Evolutionary conservation across 2,329 filamentous ascomycete species (phyloP), one percentile per base, ranked within the genome.

Genomic region (Macrophomina pseudophaseolina): DNA sequence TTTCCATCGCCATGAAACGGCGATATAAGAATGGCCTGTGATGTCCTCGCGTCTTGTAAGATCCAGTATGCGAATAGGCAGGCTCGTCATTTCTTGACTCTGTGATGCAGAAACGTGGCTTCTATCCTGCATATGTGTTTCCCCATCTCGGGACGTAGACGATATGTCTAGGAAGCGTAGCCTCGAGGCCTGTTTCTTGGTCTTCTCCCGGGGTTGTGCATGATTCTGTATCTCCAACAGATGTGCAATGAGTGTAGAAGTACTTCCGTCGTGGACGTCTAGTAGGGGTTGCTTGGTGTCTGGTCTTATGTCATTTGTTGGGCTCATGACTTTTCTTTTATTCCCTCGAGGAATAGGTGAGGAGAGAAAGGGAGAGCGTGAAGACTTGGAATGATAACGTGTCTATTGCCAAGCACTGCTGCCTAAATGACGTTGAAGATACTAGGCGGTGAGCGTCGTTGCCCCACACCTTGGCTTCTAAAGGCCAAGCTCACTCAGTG

Each of bases 1-100:
- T 6, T 67, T 18, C 68, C 69, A 72, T 62, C 62, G 66, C 69
- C 70, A 72, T 2, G 68, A 72, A 3, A 72, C 70, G 30, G 71
- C 70, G 12, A 72, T 48, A 38, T 72, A 72, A 9, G 38, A n/a
- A 18, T 58, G 23, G 12, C 44, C 53, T 23, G 65, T 62, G 46
- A 68, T 66, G 9, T 68, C 59, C 28, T 49, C 49, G 28, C 66
- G 40, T 35, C 68, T 59, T 1, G 42, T 53, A 9, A 68, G 44
- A 8, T 51, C 66, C 65, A 30, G 68, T 66, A 44, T 18, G 23
- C 7, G 66, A 44, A 44, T 52, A 60, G 38, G 38, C 28, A 28
- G 33, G 48, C 14, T 23, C 12, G 18, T 38, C 16, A 59, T 23
- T 28, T 46, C 23, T 32, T 44, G 42, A 40, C 23, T 11, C 12